Evolutionary conservation across 305 asterid genomes (phyloP), one percentile per base, ranked within the genome.

Genomic region (Galium porrigens): DNA sequence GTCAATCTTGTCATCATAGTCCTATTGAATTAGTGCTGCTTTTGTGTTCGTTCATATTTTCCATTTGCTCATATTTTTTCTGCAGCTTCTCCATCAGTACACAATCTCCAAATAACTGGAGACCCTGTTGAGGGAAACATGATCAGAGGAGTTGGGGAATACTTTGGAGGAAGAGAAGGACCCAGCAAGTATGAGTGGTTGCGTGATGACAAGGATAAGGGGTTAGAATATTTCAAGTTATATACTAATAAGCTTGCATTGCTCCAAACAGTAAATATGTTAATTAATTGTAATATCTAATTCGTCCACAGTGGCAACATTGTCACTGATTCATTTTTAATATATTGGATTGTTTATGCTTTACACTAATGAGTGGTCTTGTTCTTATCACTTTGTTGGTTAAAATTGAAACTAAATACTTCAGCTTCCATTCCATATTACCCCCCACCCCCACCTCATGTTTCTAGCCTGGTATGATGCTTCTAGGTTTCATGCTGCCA

Each of bases 141-240:
- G 64, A 68, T 94, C 71, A 85, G 67, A 71, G 99, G 99, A 58
- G 68, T 69, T 33, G 99, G 99, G 68, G 71, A 78, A 68, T 94
- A 94, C 80, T 89, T 94, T 79, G 99, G 99, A 56, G 99, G 99
- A 81, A 85, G 81, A 80, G 97, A 94, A 85, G 99, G 99, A 41
- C 96, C 99, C 74, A 94, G 97, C 89, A 90, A 82, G 80, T 94
- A 84, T 65, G 89, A 94, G 72, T 94, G 97, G 97, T 73, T 82
- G 72, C 96, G 89, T 58, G 89, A 90, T 78, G 87, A 94, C 49
- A 83, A 72, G 69, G 88, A 90, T 69, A 82, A 77, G 15, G 87
- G 96, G 99, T 94, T 78, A 76, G 90, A 77, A 63, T 52, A 20
- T 53, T 25, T 14, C 3, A 15, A 1, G 65, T 71, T 68, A 73